Evolutionary conservation across 1,284 basidiomycete species (phyloP), one percentile per base, ranked within the genome.

Genomic region (Ganoderma multipileum): DNA sequence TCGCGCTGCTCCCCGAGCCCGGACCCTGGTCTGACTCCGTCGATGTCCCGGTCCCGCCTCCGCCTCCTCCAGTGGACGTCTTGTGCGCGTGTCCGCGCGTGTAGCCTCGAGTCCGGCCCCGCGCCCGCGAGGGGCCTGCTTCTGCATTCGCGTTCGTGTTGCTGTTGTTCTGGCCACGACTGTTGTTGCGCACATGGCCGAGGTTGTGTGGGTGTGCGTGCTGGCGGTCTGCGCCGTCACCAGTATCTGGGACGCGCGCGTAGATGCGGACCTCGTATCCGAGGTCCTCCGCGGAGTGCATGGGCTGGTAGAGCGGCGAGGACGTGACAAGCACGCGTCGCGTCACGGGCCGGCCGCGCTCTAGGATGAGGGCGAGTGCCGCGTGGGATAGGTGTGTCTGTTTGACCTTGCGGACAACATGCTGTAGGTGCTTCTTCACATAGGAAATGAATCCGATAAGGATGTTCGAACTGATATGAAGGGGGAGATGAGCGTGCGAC

Each of bases 221-320:
- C 67, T 75, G 72, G 26, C 82, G 79, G 76, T 91, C 90, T 70
- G 87, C 83, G 26, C 86, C 89, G 69, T 88, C 87, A 39, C 89
- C 88, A 1, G 84, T 84, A 76, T 95, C 90, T 12, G 91, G 92
- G 36, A 96, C 95, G 18, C 95, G 86, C 63, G 91, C 88, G 73
- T 91, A 91, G 12, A 95, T 85, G 63, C 89, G 87, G 5, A 95
- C 89, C 74, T 94, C 92, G 76, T 95, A 96, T 2, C 92, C 94
- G 44, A 95, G 82, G 63, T 87, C 84, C 72, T 91, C 86, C 36
- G 94, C 91, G 9, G 85, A 82, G 33, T 93, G 90, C 83, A 96
- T 89, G 36, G 94, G 90, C 75, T 95, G 92, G 79, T 93, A 92
- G 42, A 96, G 81, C 0, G 95, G 95, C 26, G 91, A 94, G 11